A percentile compares a stretch with the other conserved stretches of the same genome.
Evolutionary conservation across 345 rosid genomes (phyloP).

Genomic region (Lumnitzera racemosa): DNA sequence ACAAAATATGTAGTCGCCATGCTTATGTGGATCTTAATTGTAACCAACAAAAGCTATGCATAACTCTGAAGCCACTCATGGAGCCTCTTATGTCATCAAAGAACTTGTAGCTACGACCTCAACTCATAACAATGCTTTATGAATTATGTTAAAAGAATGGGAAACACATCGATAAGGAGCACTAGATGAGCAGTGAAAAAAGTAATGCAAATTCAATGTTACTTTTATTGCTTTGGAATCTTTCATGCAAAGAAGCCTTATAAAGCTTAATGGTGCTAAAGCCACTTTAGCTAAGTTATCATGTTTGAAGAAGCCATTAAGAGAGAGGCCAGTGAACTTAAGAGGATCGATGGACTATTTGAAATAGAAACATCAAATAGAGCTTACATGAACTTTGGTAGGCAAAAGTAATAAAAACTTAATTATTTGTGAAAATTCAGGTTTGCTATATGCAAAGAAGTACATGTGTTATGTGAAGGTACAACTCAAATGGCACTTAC

Average conservation of each 20-base stretch:
- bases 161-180: slow-evolving; percentile 36
- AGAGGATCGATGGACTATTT: slow-evolving; percentile 8
- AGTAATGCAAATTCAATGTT: slow-evolving; percentile 44
- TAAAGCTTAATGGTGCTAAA: slow-evolving; percentile 62
- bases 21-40: slow-evolving; percentile 13
- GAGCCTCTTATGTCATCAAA: slow-evolving; percentile 57
- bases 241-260: slow-evolving; percentile 49
- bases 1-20: not conserved
- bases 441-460: not conserved
- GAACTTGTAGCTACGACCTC: slow-evolving; percentile 53
- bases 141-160: slow-evolving; percentile 58
- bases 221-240: slow-evolving; percentile 37
- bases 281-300: slow-evolving; percentile 43
- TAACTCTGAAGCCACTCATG: slow-evolving; percentile 54
- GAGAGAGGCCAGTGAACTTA: not conserved
- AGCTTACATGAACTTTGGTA: slow-evolving; percentile 46
- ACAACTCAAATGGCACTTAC: too few relatives aligned
- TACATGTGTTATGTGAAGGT: not conserved
- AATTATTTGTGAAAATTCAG: slow-evolving; percentile 16
- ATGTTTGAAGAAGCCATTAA: slow-evolving; percentile 1
- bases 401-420: slow-evolving; percentile 64
- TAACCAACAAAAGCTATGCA: slow-evolving; percentile 57
- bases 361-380: slow-evolving; percentile 45
- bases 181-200: slow-evolving; percentile 18
- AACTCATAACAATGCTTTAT: slow-evolving; percentile 53